Conservation (phyloP, 306 rosid genomes). For the Prinsepia uniflora region DNA sequence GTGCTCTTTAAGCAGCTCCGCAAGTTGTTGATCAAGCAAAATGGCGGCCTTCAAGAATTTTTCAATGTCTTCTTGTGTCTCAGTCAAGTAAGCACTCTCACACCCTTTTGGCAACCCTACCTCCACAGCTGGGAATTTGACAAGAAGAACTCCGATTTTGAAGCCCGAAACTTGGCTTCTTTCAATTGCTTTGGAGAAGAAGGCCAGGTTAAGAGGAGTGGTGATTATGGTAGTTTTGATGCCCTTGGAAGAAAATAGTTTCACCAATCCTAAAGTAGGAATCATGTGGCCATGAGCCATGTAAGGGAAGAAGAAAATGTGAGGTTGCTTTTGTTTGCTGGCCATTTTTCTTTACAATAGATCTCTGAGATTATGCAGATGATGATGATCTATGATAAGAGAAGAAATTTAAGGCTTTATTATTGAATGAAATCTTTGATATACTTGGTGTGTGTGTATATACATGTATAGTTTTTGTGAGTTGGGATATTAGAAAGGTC, state of each 20-base stretch:
- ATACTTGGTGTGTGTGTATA: too few species aligned
- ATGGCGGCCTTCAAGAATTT: slow-evolving; percentile 12
- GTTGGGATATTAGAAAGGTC: too few species aligned
- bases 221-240: slow-evolving; percentile 8
- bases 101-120: slow-evolving; percentile 10
- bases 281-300: background rate
- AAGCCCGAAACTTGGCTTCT: background rate
- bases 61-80: background rate
- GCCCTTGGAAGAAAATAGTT: slow-evolving; percentile 9
- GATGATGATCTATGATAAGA: too few species aligned
- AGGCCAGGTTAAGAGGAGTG: background rate
- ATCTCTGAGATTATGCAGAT: too few species aligned
- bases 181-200: slow-evolving; percentile 8
- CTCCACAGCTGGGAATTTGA: slow-evolving; percentile 4
- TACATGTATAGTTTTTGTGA: too few species aligned
- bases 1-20: slow-evolving; percentile 12
- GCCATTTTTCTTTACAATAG: background rate
- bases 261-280: slow-evolving; percentile 3
- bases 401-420: too few species aligned
- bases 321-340: slow-evolving; percentile 8
- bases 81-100: background rate
- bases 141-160: background rate
- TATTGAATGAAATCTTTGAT: too few species aligned
- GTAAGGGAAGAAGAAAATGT: slow-evolving; percentile 10
- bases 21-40: slow-evolving; percentile 9